Evolutionary conservation across 768 basidiomycete species (phyloP).

Genomic region (Cyathus striatus): DNA sequence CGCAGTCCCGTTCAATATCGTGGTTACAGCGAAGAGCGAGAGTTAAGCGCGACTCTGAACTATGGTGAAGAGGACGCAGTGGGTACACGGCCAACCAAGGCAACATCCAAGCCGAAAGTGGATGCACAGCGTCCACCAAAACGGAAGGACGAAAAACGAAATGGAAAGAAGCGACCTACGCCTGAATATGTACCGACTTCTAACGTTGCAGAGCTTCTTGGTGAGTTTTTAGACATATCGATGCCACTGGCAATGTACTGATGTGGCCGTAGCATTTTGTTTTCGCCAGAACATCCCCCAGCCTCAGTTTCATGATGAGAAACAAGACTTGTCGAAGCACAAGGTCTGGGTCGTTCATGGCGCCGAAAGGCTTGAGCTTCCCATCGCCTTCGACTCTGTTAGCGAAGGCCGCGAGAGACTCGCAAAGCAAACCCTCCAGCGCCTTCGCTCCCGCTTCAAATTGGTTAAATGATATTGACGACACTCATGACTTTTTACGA

Average conservation of each 20-base stretch:
- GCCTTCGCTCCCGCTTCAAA: slow-evolving; percentile 19
- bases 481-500: not conserved
- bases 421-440: slow-evolving; percentile 35
- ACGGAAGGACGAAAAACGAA: too few species aligned
- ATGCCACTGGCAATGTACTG: too few species aligned
- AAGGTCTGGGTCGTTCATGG: slow-evolving; percentile 46
- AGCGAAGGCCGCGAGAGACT: slow-evolving; percentile 37
- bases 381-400: slow-evolving; percentile 27
- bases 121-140: too few species aligned
- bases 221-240: too few species aligned
- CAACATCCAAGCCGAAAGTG: too few species aligned
- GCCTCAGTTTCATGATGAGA: slow-evolving; percentile 29
- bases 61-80: too few species aligned
- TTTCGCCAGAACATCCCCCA: slow-evolving; percentile 8
- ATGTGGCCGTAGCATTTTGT: not conserved
- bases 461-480: not conserved
- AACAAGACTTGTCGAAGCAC: slow-evolving; percentile 19
- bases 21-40: too few species aligned
- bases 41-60: too few species aligned
- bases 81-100: too few species aligned
- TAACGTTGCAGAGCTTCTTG: not conserved
- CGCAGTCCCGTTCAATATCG: too few species aligned
- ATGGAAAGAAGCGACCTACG: too few species aligned
- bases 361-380: slow-evolving; percentile 38
- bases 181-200: too few species aligned